A percentile compares a stretch with the other conserved stretches of the same genome.
These are phyloP conservation scores for Ophiostoma himal-ulmi DNA, from an alignment of 2,329 filamentous ascomycete species.

Conservation along the genomic window DNA sequence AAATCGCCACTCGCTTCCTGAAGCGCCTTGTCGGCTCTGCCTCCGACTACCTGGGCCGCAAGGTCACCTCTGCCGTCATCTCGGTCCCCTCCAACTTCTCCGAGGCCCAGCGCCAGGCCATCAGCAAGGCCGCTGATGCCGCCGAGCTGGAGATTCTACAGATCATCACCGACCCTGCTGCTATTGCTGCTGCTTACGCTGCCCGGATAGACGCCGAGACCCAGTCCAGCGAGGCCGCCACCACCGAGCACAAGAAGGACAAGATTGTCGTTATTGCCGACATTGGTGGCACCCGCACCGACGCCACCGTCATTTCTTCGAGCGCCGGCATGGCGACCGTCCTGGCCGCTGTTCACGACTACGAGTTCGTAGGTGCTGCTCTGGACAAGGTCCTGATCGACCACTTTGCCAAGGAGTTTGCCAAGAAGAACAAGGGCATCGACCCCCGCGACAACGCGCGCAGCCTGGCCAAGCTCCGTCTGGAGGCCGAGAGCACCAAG, in stretches of 20 bases:
- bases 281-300: slow-evolving; percentile 84
- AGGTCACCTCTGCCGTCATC: slow-evolving; percentile 90
- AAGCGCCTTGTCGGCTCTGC: slow-evolving; percentile 75
- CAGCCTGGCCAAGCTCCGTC: slow-evolving; percentile 83
- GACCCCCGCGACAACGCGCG: slow-evolving; percentile 79
- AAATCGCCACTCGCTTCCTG: slow-evolving; percentile 79
- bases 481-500: slow-evolving; percentile 86
- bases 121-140: slow-evolving; percentile 69
- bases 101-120: slow-evolving; percentile 76
- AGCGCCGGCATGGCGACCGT: slow-evolving; percentile 95
- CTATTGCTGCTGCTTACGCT: slow-evolving; percentile 85
- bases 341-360: slow-evolving; percentile 89
- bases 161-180: slow-evolving; percentile 84
- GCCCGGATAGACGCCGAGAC: slow-evolving; percentile 74
- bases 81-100: slow-evolving; percentile 90
- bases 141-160: slow-evolving; percentile 87
- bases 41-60: slow-evolving; percentile 76
- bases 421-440: slow-evolving; percentile 82
- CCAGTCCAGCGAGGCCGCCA: slow-evolving; percentile 81
- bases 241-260: slow-evolving; percentile 69
- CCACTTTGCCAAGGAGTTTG: slow-evolving; percentile 97
- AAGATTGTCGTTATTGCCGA: slow-evolving; percentile 91
- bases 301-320: slow-evolving; percentile 84
- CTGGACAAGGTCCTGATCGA: slow-evolving; percentile 90
- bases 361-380: slow-evolving; percentile 79